phyloP scores from a whole-genome alignment of 768 basidiomycete species.

The Neoboletus brunneissimus region DNA sequence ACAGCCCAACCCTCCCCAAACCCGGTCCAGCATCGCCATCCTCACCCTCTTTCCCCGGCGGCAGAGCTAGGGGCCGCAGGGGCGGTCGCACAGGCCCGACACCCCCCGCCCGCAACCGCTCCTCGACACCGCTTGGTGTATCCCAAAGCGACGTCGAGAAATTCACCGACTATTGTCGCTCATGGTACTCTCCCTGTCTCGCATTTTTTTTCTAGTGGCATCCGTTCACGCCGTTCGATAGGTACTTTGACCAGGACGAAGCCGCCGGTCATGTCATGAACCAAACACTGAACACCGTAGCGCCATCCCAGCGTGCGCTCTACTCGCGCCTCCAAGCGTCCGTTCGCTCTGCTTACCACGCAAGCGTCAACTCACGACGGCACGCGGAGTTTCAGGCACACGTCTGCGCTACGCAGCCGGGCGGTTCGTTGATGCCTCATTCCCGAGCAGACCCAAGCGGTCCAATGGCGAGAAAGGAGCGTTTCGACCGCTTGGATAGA shows the following conservation, averaged over 20 bases:
- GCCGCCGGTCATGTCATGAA: slow-evolving; percentile 77
- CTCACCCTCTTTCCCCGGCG: slow-evolving; percentile 51
- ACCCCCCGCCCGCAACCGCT: slow-evolving; percentile 58
- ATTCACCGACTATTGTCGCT: slow-evolving; percentile 73
- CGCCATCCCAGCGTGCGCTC: slow-evolving; percentile 80
- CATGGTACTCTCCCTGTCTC: slow-evolving; percentile 53
- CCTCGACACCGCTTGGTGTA: slow-evolving; percentile 66
- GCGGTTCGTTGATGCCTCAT: slow-evolving; percentile 75
- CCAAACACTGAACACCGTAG: slow-evolving; percentile 74
- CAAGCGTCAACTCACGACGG: slow-evolving; percentile 69
- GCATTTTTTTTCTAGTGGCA: background rate
- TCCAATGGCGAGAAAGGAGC: slow-evolving; percentile 67
- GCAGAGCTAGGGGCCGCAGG: slow-evolving; percentile 48
- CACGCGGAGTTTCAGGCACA: slow-evolving; percentile 86
- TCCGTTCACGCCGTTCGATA: slow-evolving; percentile 30
- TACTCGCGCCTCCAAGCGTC: slow-evolving; percentile 86
- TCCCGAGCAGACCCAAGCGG: slow-evolving; percentile 65
- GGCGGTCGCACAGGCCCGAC: slow-evolving; percentile 48
- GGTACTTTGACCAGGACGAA: slow-evolving; percentile 85
- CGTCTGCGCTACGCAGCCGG: slow-evolving; percentile 72
- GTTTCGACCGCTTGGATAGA: slow-evolving; percentile 68
- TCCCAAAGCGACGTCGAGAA: slow-evolving; percentile 68
- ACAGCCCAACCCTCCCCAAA: slow-evolving; percentile 44
- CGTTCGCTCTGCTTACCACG: slow-evolving; percentile 82
- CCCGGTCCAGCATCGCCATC: slow-evolving; percentile 48